Conservation (phyloP, 179 eudicot genomes). For the Silene coronaria region DNA sequence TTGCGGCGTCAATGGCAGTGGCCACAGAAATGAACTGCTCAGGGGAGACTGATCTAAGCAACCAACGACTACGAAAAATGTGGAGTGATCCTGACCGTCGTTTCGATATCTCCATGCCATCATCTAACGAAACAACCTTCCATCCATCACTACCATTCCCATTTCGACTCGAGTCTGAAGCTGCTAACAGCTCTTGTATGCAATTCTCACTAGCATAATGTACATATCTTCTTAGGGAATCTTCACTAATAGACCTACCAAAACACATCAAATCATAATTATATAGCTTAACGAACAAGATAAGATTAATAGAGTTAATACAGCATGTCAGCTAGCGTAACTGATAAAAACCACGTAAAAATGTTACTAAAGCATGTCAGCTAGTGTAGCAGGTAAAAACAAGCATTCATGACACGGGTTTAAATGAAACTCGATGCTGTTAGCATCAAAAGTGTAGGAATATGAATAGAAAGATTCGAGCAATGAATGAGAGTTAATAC, state of each 20-base stretch:
- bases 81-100: constrained; percentile 70
- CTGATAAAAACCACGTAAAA: too few species aligned
- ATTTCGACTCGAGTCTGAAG: constrained; percentile 52
- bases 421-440: too few species aligned
- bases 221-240: constrained; percentile 76
- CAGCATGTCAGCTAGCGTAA: too few species aligned
- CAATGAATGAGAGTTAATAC: constrained; percentile 6
- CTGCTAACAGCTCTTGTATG: constrained; percentile 73
- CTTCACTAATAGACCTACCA: constrained; percentile 82
- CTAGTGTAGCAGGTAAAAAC: too few species aligned
- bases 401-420: too few species aligned
- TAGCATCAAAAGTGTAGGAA: too few species aligned
- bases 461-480: background rate
- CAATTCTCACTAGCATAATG: constrained; percentile 78
- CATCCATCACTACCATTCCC: constrained; percentile 55
- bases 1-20: constrained; percentile 92
- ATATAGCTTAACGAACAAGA: background rate
- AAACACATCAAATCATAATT: background rate
- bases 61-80: constrained; percentile 74
- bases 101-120: constrained; percentile 76
- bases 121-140: constrained; percentile 53
- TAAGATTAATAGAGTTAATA: background rate
- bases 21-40: constrained; percentile 77
- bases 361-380: too few species aligned
- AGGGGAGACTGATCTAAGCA: constrained; percentile 64